These are phyloP conservation scores for Kwoniella newhampshirensis DNA, from an alignment of 768 basidiomycete genomes.

Conservation along the genomic window DNA sequence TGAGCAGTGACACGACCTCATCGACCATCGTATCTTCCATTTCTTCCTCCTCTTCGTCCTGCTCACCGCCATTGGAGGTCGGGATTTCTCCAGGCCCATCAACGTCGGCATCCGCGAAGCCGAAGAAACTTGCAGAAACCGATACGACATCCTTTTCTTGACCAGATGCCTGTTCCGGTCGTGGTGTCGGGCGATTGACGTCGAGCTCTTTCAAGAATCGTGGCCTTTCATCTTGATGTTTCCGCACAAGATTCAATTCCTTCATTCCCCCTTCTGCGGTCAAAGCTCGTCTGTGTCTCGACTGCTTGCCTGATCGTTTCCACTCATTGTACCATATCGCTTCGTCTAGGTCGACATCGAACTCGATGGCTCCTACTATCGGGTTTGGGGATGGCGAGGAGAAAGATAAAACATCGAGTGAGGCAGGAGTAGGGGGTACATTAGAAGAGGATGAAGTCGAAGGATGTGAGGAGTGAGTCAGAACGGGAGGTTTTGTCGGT, in stretches of 20 bases:
- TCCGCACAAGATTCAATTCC: slow-evolving; percentile 29
- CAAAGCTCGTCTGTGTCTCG: slow-evolving; percentile 18
- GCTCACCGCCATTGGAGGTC: neutral
- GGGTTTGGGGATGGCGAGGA: slow-evolving; percentile 51
- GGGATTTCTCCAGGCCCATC: neutral
- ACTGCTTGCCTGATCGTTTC: slow-evolving; percentile 51
- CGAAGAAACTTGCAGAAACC: slow-evolving; percentile 15
- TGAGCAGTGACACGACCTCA: slow-evolving; percentile 2
- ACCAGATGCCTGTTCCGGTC: slow-evolving; percentile 1
- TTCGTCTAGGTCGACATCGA: slow-evolving; percentile 73
- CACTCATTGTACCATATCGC: slow-evolving; percentile 79
- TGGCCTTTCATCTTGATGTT: slow-evolving; percentile 23
- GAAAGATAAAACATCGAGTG: slow-evolving; percentile 7
- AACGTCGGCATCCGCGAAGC: slow-evolving; percentile 10
- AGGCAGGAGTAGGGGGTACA: slow-evolving; percentile 16
- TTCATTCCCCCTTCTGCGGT: slow-evolving; percentile 23
- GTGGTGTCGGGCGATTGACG: slow-evolving; percentile 7
- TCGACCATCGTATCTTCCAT: slow-evolving; percentile 11
- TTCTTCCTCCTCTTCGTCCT: slow-evolving; percentile 20
- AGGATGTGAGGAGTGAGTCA: slow-evolving; percentile 8
- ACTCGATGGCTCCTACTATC: slow-evolving; percentile 77
- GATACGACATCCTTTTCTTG: slow-evolving; percentile 5
- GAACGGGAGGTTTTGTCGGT: slow-evolving; percentile 1
- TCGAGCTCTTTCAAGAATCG: slow-evolving; percentile 29
- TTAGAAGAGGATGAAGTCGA: slow-evolving; percentile 10